Evolutionary conservation across 2,329 filamentous ascomycete genomes (phyloP), one percentile per base, ranked within the genome.

Genomic region (Pezicula radicicola): DNA sequence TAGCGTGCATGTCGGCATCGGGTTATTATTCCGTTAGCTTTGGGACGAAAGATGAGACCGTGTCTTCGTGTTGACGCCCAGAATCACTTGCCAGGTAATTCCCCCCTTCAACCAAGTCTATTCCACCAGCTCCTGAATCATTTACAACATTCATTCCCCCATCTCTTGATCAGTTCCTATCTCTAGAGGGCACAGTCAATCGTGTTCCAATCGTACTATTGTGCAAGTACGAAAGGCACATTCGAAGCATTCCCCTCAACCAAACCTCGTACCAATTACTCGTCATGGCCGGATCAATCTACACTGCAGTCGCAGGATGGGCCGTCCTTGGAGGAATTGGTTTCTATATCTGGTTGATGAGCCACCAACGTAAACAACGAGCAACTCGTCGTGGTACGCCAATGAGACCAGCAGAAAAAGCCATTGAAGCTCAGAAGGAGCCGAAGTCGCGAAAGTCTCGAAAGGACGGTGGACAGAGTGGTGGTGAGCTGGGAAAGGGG

Each of bases 261-360:
- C 30, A 33, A 30, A 13, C 30, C 2, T 33, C 30, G 9, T 10
- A 10, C 30, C 30, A 33, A 33, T 33, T 33, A 33, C 7, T 33
- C 10, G 12, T 13, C 30, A 33, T 33, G 30, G 30, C 30, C 30
- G 9, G 9, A 10, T 33, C 30, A 10, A 33, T 33, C 30, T 33
- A 33, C 30, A 33, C 30, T 13, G 30, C 30, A 13, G 12, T 33
- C 12, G 30, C 30, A 33, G 60, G 65, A 27, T 16, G 25, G 21
- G 13, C 27, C 35, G 59, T 73, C 44, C 45, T 69, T 25, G 60
- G 62, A 15, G 50, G 66, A 40, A 57, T 59, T 37, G 68, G 61
- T 46, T 56, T 61, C 39, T 68, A 62, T 49, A 64, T 57, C 28
- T 63, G 51, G 27, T 48, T 60, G 30, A 33, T 33, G 5, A 55